Conservation (phyloP, 2,329 filamentous ascomycete genomes). For the Fusarium sp. region DNA sequence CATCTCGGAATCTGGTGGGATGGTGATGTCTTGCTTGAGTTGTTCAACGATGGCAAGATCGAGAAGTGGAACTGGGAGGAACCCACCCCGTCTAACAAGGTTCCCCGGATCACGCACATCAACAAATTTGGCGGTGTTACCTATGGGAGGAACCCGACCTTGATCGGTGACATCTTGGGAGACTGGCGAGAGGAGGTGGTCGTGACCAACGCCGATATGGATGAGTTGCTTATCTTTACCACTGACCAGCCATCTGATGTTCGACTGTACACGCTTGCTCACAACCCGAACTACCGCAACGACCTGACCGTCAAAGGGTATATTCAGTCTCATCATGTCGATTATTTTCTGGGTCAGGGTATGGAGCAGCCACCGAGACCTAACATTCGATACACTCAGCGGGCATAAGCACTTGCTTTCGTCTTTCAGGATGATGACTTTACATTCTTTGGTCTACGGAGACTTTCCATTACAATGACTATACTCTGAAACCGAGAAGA, state of each 20-base stretch:
- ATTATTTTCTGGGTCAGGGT: constrained; percentile 35
- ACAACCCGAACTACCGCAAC: constrained; percentile 42
- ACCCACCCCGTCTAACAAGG: neutral
- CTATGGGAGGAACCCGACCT: constrained; percentile 19
- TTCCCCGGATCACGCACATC: constrained; percentile 1
- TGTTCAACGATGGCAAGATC: constrained; percentile 39
- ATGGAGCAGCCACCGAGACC: constrained; percentile 30
- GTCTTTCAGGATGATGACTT: neutral
- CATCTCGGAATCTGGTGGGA: constrained; percentile 32
- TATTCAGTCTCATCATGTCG: constrained; percentile 35
- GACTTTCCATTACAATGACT: neutral
- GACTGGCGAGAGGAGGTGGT: constrained; percentile 40
- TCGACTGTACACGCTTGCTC: constrained; percentile 37
- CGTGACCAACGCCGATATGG: constrained; percentile 21
- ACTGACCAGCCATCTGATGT: constrained; percentile 31
- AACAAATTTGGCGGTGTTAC: constrained; percentile 8
- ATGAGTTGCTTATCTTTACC: constrained; percentile 37
- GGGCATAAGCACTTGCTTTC: neutral
- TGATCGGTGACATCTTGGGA: constrained; percentile 34
- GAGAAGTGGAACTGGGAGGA: constrained; percentile 34
- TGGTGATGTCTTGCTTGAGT: constrained; percentile 31
- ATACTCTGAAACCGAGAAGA: neutral
- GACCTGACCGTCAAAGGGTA: constrained; percentile 41
- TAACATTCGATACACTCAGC: constrained; percentile 15
- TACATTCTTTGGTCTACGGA: neutral